A percentile compares a stretch with the other conserved stretches of the same genome.
phyloP scores from a whole-genome alignment of 441 rosid genomes.

The Eruca vesicaria region DNA sequence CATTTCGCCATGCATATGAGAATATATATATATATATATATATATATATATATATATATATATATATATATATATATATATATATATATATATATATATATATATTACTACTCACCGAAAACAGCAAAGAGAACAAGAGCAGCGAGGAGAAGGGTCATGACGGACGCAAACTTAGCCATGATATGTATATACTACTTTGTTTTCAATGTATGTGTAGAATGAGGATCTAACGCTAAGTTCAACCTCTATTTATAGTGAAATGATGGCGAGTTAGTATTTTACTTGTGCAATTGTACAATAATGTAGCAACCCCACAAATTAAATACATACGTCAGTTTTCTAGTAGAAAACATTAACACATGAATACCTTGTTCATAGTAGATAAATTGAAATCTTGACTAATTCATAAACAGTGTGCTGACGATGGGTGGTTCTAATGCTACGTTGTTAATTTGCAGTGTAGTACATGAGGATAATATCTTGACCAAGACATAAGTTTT shows the following conservation, averaged over 20 bases:
- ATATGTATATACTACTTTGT: too few relatives aligned
- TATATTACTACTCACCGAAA: slow-evolving; percentile 18
- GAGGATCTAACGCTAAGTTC: too few relatives aligned
- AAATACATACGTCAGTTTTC: not conserved
- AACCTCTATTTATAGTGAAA: not conserved
- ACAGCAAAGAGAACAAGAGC: slow-evolving; percentile 27
- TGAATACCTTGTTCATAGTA: not conserved
- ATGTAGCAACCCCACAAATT: not conserved
- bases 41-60: too few relatives aligned
- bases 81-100: too few relatives aligned
- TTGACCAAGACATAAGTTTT: not conserved
- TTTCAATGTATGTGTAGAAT: too few relatives aligned
- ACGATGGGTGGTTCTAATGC: not conserved
- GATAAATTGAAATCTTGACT: not conserved
- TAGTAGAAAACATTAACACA: not conserved
- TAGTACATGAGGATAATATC: not conserved
- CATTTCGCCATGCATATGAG: not conserved
- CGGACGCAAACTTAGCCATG: slow-evolving; percentile 31
- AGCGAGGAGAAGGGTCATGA: slow-evolving; percentile 17
- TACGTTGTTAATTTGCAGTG: not conserved
- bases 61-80: too few relatives aligned
- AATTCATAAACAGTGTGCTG: not conserved
- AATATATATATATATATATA: too few relatives aligned
- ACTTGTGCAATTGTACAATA: not conserved
- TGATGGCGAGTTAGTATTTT: not conserved